phyloP scores from a whole-genome alignment of 345 rosid species.

The Mercurialis annua region DNA sequence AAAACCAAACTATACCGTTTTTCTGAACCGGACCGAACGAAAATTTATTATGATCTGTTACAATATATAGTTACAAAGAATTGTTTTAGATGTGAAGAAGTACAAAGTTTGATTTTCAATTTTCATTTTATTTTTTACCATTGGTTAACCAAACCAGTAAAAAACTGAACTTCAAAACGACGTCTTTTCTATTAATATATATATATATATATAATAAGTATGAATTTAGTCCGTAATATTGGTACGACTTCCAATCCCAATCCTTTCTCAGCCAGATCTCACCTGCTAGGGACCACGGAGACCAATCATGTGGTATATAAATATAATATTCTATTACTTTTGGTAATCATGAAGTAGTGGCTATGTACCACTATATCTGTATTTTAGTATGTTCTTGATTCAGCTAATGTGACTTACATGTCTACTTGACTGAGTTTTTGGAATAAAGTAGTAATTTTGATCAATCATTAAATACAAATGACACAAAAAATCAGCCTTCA shows the following conservation, averaged over 20 bases:
- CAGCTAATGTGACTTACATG: not conserved
- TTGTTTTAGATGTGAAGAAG: too few species aligned
- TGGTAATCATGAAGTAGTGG: not conserved
- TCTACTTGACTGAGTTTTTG: not conserved
- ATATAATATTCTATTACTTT: not conserved
- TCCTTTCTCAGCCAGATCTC: slow-evolving; percentile 1
- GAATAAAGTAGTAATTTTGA: slow-evolving; percentile 1
- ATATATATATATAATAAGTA: too few species aligned
- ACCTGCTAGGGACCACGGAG: slow-evolving; percentile 14
- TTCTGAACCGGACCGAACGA: too few species aligned
- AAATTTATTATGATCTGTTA: too few species aligned
- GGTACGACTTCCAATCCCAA: slow-evolving; percentile 5
- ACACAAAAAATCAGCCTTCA: not conserved
- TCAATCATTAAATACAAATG: not conserved
- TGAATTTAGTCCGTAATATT: too few species aligned
- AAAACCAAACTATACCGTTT: too few species aligned
- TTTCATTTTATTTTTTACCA: too few species aligned
- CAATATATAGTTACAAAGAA: too few species aligned
- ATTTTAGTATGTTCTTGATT: slow-evolving; percentile 12
- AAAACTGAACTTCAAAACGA: too few species aligned
- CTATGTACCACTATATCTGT: not conserved
- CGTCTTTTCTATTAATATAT: too few species aligned
- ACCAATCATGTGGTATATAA: slow-evolving; percentile 18
- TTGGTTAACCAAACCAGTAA: too few species aligned
- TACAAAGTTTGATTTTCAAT: too few species aligned